Evolutionary conservation across 140 eudicot genomes (phyloP).

Genomic region (Senecio squalidus): DNA sequence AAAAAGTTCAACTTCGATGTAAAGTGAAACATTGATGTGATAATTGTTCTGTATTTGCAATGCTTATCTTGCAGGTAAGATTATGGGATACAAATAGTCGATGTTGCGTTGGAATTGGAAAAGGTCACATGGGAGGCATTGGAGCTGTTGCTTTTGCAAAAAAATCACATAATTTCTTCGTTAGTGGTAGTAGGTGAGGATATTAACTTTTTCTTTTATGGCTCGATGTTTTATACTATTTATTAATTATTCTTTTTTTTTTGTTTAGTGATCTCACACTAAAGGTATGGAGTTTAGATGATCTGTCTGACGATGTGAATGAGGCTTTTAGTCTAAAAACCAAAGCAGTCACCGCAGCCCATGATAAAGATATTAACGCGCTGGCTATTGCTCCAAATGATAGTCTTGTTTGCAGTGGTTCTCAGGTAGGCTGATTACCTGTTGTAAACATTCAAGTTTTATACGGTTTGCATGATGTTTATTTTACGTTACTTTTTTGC

Average conservation of each 20-base stretch:
- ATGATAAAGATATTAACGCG: conserved; percentile 87
- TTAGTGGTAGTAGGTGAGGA: conserved; percentile 84
- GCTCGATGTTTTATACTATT: neutral
- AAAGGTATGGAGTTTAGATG: conserved; percentile 88
- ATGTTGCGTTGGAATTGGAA: conserved; percentile 74
- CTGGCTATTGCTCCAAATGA: conserved; percentile 89
- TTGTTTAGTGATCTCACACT: conserved; percentile 68
- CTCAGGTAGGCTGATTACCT: conserved; percentile 50
- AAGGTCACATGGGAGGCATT: conserved; percentile 86
- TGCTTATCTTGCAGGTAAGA: conserved; percentile 54
- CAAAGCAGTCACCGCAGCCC: conserved; percentile 80
- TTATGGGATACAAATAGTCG: conserved; percentile 66
- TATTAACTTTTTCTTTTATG: no score
- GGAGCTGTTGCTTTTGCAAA: conserved; percentile 93
- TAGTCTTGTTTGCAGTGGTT: conserved; percentile 85
- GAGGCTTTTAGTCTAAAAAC: conserved; percentile 57
- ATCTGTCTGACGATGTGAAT: conserved; percentile 34
- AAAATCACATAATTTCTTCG: conserved; percentile 55
- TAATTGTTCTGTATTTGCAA: neutral
- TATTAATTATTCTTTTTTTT: neutral
- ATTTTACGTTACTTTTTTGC: neutral
- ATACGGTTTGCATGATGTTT: neutral
- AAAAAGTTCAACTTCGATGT: no score
- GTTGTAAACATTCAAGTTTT: neutral
- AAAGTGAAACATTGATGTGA: no score